Base-by-base conservation (phyloP, 371 early-diverging fungal species). In the Capillidium rhysosporum region DNA sequence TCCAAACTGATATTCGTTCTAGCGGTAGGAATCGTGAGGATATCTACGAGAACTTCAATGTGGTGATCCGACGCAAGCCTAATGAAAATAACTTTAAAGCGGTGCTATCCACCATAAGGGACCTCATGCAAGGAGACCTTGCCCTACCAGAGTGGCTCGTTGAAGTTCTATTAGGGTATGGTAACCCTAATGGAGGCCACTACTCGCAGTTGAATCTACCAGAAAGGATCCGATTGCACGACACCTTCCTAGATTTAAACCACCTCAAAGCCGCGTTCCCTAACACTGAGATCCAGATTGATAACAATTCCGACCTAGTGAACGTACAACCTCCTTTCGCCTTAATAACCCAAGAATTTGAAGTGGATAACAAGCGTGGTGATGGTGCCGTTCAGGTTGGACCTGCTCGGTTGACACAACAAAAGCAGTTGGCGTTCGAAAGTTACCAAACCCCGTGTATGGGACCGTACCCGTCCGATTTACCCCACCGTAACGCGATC, bases 61-160 rank as follows among this genome's bases (percentile, higher is more conserved):
- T 95, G 16, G 69, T 94, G 20, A 63, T 97, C 40, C 80, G 98
- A 30, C 73, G 94, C 39, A 76, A 77, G 43, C 77, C 90, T 21
- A 73, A 78, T 45, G 64, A 90, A 66, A 95, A 88, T 67, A 91
- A 90, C 63, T 93, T 93, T 61, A 89, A 86, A 63, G 74, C 86
- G 1, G 86, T 91, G 0, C 64, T 93, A 29, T 88, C 90, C 56
- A 82, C 89, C 0, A 80, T 92, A 28, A 80, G 92, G 12, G 86
- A 85, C 55, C 60, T 91, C 56, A 82, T 88, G 81, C 79, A 80
- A 57, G 81, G 85, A 25, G 56, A 74, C 1, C 49, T 64, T 8
- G 72, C 72, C 23, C 77, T 95, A 0, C 98, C 98, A 5, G 77
- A 77, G 3, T 97, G 96, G 96, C 64, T 96, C 23, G 75, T 81